These are phyloP conservation scores for Huiozyma sinensis DNA, from an alignment of 805 yeast genomes.

Conservation along the genomic window DNA sequence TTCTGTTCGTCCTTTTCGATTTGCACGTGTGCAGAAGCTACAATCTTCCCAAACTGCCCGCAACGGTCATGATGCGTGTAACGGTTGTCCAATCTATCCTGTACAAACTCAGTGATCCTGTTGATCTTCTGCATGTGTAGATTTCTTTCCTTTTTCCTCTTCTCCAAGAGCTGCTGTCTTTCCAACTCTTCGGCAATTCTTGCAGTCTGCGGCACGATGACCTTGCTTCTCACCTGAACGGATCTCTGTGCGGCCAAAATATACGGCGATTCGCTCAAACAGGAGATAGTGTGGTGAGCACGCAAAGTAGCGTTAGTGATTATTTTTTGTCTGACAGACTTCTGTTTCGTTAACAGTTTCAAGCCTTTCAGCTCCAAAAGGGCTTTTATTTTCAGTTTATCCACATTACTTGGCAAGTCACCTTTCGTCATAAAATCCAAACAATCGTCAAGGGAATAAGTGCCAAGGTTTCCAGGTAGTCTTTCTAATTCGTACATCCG, in stretches of 20 bases:
- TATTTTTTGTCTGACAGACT: slow-evolving; percentile 52
- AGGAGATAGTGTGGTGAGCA: slow-evolving; percentile 45
- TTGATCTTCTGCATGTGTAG: slow-evolving; percentile 41
- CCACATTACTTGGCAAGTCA: slow-evolving; percentile 37
- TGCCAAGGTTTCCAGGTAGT: slow-evolving; percentile 61
- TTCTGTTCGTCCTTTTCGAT: slow-evolving; percentile 67
- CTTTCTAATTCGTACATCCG: slow-evolving; percentile 53
- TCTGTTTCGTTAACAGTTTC: slow-evolving; percentile 57
- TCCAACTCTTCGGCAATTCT: slow-evolving; percentile 66
- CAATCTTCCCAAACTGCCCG: slow-evolving; percentile 22
- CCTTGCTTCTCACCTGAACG: slow-evolving; percentile 54
- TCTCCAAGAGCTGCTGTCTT: slow-evolving; percentile 57
- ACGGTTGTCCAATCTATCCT: slow-evolving; percentile 19
- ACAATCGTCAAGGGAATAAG: slow-evolving; percentile 36
- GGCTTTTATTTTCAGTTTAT: slow-evolving; percentile 52
- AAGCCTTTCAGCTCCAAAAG: slow-evolving; percentile 61
- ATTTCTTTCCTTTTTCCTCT: slow-evolving; percentile 39
- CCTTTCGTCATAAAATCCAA: slow-evolving; percentile 35
- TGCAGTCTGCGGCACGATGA: slow-evolving; percentile 64
- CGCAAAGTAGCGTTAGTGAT: slow-evolving; percentile 42
- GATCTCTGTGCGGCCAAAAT: slow-evolving; percentile 62
- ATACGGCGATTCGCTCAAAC: slow-evolving; percentile 41
- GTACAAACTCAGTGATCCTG: slow-evolving; percentile 26
- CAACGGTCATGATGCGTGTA: slow-evolving; percentile 21
- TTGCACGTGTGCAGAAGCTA: slow-evolving; percentile 20